Base-by-base conservation (phyloP, 1,284 basidiomycete species). In the Coriolopsis trogii region DNA sequence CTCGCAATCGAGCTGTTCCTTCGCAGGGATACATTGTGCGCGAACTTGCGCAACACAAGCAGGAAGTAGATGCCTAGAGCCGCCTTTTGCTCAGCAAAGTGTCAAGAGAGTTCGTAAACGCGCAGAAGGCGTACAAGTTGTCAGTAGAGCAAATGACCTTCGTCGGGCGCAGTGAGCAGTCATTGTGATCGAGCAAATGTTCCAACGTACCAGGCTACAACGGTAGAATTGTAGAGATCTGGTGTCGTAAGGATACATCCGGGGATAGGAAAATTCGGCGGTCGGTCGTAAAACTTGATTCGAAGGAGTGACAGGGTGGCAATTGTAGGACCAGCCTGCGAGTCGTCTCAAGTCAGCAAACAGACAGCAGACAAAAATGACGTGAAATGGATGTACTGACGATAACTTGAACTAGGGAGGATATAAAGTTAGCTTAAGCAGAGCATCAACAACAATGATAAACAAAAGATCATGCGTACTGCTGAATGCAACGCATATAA, bases 41-140 rank as follows among this genome's bases (percentile, higher is more conserved):
- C 44, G 36, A 51, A 55, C 29, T 49, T 49, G 38, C 38, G 49
- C 23, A 53, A 20, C 21, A 53, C 46, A 0, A 53, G 46, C 4
- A 53, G 15, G 41, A 48, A 53, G 40, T 47, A 53, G 9, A 53
- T 31, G 16, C 46, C 45, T 48, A 38, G 9, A 7, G n/a, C 4
- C 9, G 10, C 1, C 9, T 1, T 34, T 16, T 16, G 33, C 10
- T n/a, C n/a, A 7, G 26, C 13, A 20, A n/a, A 16, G 20, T 21
- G 12, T 20, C 24, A 26, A 26, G 2, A 12, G 23, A 9, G 18
- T 31, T 21, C 15, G 1, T 16, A 18, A 4, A 9, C 13, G 23
- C 16, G 4, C 9, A 31, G 3, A 5, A 21, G 10, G 36, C 36
- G 41, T 23, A 52, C 44, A 52, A 18, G 50, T 46, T n/a, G 47